Evolutionary conservation across 2,329 filamentous ascomycete genomes (phyloP).

Genomic region (Ascochyta lentis): DNA sequence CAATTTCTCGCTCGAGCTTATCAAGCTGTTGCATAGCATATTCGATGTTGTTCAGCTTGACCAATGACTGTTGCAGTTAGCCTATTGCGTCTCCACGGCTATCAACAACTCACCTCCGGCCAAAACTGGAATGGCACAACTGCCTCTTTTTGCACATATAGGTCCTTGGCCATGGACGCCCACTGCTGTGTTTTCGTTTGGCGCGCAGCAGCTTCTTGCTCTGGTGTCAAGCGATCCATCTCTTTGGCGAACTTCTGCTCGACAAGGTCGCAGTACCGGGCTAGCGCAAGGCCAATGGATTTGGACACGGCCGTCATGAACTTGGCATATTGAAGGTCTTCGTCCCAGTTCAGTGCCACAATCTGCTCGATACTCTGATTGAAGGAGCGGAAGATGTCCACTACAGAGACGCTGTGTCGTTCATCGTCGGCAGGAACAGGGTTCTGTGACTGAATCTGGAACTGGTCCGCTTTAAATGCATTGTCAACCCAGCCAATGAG

Average conservation of each 20-base stretch:
- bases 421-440: slow-evolving; percentile 75
- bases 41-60: slow-evolving; percentile 97
- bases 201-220: slow-evolving; percentile 78
- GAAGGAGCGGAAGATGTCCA: slow-evolving; percentile 93
- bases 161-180: slow-evolving; percentile 91
- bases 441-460: slow-evolving; percentile 73
- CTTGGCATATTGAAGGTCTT: slow-evolving; percentile 90
- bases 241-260: slow-evolving; percentile 86
- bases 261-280: slow-evolving; percentile 88
- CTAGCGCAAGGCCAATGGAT: slow-evolving; percentile 80
- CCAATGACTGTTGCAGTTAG: slow-evolving; percentile 72
- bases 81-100: not conserved
- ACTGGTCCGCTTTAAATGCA: slow-evolving; percentile 88
- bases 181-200: slow-evolving; percentile 91
- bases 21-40: slow-evolving; percentile 93
- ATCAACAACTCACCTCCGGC: slow-evolving; percentile 69
- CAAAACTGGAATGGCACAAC: slow-evolving; percentile 97
- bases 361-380: slow-evolving; percentile 91
- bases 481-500: slow-evolving; percentile 86
- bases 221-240: slow-evolving; percentile 89
- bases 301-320: slow-evolving; percentile 96
- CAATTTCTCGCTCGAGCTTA: slow-evolving; percentile 85
- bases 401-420: slow-evolving; percentile 88
- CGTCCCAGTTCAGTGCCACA: slow-evolving; percentile 85
- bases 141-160: slow-evolving; percentile 89